Percentiles rank a stretch among this genome's conserved stretches.
Conservation (phyloP, 2,329 filamentous ascomycete genomes). For the Fusarium burgessii region DNA sequence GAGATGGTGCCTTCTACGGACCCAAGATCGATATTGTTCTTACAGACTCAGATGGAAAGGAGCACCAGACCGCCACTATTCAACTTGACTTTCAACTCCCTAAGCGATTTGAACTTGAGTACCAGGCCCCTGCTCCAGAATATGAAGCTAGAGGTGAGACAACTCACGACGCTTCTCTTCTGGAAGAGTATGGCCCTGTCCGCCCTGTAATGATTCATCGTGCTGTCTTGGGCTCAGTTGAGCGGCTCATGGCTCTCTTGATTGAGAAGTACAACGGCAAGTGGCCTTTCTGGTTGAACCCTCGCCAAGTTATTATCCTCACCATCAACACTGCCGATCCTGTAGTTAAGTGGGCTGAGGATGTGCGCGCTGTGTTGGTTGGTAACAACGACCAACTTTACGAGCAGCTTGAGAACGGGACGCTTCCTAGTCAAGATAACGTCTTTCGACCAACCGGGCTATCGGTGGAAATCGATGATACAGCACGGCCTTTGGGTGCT, state of each 20-base stretch:
- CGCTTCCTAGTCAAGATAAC: slow-evolving; percentile 52
- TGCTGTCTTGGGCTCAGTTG: slow-evolving; percentile 85
- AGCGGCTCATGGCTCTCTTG: slow-evolving; percentile 85
- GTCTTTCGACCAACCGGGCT: slow-evolving; percentile 70
- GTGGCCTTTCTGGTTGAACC: slow-evolving; percentile 92
- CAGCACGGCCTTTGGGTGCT: slow-evolving; percentile 69
- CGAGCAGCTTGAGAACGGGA: slow-evolving; percentile 50
- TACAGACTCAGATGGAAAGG: slow-evolving; percentile 82
- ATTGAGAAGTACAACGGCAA: slow-evolving; percentile 85
- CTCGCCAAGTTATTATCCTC: slow-evolving; percentile 79
- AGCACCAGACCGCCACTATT: slow-evolving; percentile 89
- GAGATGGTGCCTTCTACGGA: slow-evolving; percentile 90
- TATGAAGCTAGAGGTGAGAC: slow-evolving; percentile 66
- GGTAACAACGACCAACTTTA: slow-evolving; percentile 55
- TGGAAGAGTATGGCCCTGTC: slow-evolving; percentile 68
- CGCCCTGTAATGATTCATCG: slow-evolving; percentile 85
- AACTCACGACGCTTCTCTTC: slow-evolving; percentile 60
- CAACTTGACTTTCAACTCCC: slow-evolving; percentile 93
- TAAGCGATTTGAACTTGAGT: slow-evolving; percentile 82
- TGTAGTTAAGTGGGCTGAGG: slow-evolving; percentile 63
- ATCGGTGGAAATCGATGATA: slow-evolving; percentile 77
- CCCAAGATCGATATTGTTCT: slow-evolving; percentile 92
- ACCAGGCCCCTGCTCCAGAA: slow-evolving; percentile 76
- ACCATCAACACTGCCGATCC: slow-evolving; percentile 74
- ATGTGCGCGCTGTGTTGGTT: slow-evolving; percentile 62